These are phyloP conservation scores for Suhomyces panamericanus DNA, from an alignment of 1,139 yeast genomes.

Conservation along the genomic window DNA sequence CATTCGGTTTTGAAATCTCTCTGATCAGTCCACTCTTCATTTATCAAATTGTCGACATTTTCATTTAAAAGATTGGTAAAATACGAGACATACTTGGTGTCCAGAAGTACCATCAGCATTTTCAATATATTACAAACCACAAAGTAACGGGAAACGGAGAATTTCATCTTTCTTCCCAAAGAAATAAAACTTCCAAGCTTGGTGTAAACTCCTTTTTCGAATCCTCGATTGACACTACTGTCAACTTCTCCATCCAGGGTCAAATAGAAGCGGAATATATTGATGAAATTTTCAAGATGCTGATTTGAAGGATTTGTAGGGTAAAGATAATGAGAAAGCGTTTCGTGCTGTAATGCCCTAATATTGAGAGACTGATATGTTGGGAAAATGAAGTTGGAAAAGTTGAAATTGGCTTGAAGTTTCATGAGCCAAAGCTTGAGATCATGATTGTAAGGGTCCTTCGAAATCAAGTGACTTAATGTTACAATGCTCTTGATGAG, in stretches of 20 bases:
- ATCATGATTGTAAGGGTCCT: conserved; percentile 66
- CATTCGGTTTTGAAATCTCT: conserved; percentile 50
- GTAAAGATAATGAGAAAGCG: conserved; percentile 58
- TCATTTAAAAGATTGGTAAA: conserved; percentile 22
- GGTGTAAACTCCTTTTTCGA: conserved; percentile 54
- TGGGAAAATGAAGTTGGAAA: conserved; percentile 48
- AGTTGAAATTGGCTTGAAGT: conserved; percentile 61
- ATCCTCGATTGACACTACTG: conserved; percentile 48
- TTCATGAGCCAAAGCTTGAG: conserved; percentile 70
- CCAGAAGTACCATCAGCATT: conserved; percentile 36
- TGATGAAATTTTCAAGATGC: conserved; percentile 29
- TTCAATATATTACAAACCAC: conserved; percentile 37
- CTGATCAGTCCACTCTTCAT: conserved; percentile 36
- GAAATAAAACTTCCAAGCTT: conserved; percentile 63
- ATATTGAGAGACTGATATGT: conserved; percentile 59
- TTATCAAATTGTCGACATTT: conserved; percentile 8
- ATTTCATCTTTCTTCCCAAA: conserved; percentile 43
- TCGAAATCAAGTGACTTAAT: conserved; percentile 48
- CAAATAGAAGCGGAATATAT: conserved; percentile 48
- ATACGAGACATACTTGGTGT: conserved; percentile 32
- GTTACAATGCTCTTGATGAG: conserved; percentile 35
- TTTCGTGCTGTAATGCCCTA: conserved; percentile 79
- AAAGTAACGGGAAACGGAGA: conserved; percentile 40
- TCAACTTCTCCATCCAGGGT: conserved; percentile 52
- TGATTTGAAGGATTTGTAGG: conserved; percentile 34